Percentiles rank a stretch among this genome's conserved stretches.
Evolutionary conservation across 495 filamentous ascomycete genomes (phyloP).

Genomic region (Letharia columbiana): DNA sequence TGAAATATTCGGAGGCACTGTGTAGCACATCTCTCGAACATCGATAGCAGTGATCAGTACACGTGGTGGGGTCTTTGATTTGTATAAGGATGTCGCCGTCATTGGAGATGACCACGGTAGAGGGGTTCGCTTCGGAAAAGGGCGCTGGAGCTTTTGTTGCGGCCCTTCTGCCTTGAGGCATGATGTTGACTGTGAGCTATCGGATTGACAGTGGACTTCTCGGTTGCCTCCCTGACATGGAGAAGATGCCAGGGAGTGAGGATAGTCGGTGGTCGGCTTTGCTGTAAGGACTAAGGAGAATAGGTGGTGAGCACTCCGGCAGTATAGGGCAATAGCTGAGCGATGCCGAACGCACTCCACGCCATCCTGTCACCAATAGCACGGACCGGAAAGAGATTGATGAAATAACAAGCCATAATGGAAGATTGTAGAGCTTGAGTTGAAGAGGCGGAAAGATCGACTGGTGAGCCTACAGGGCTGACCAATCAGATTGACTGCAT

Average conservation of each 20-base stretch:
- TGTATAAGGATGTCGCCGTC: conserved; percentile 20
- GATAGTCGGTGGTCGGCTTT: neutral
- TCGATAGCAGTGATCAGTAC: conserved; percentile 3
- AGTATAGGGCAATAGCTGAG: conserved; percentile 11
- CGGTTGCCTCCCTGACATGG: neutral
- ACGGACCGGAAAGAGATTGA: neutral
- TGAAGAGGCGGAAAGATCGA: neutral
- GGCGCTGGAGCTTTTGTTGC: neutral
- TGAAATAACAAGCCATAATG: neutral
- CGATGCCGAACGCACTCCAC: conserved; percentile 13
- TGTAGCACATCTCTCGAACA: conserved; percentile 18
- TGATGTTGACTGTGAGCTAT: neutral
- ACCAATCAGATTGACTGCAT: conserved; percentile 8
- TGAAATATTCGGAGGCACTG: conserved; percentile 33
- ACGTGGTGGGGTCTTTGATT: conserved; percentile 1
- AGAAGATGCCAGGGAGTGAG: neutral
- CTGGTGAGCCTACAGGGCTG: neutral
- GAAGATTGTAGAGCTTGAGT: neutral
- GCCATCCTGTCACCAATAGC: conserved; percentile 14
- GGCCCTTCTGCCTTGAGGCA: conserved; percentile 9
- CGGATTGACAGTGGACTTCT: neutral
- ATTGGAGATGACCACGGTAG: neutral
- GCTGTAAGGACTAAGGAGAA: neutral
- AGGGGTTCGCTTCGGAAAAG: neutral
- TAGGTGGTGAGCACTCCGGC: conserved; percentile 5